Percentiles rank a stretch among this genome's conserved stretches.
Conservation (phyloP, 805 yeast species). For the Cyberlindnera samutprakarnensis region DNA sequence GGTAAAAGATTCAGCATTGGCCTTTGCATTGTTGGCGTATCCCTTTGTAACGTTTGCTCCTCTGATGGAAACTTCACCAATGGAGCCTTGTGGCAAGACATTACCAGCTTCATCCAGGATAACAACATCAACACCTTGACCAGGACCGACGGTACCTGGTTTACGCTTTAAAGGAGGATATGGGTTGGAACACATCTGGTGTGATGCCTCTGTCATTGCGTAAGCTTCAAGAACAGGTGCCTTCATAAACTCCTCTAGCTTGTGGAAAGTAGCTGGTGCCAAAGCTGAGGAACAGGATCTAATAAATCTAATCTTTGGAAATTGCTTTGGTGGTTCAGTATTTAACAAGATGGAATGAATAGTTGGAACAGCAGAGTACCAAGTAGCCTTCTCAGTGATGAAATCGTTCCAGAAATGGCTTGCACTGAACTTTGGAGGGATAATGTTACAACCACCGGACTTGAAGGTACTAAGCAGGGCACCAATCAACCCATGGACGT, state of each 20-base stretch:
- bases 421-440: slow-evolving; percentile 60
- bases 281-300: slow-evolving; percentile 68
- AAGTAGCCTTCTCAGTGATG: slow-evolving; percentile 40
- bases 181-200: slow-evolving; percentile 69
- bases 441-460: slow-evolving; percentile 52
- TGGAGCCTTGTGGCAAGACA: slow-evolving; percentile 38
- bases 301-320: slow-evolving; percentile 55
- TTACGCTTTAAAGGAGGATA: slow-evolving; percentile 60
- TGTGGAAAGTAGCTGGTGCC: slow-evolving; percentile 56
- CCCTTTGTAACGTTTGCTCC: slow-evolving; percentile 69
- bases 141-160: slow-evolving; percentile 70
- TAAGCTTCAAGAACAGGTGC: slow-evolving; percentile 74
- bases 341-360: slow-evolving; percentile 61
- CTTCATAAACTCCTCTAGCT: slow-evolving; percentile 46
- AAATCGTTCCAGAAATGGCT: slow-evolving; percentile 54
- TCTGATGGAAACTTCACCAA: slow-evolving; percentile 63
- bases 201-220: slow-evolving; percentile 80
- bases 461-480: slow-evolving; percentile 55
- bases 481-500: slow-evolving; percentile 68
- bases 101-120: slow-evolving; percentile 46
- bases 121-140: slow-evolving; percentile 59
- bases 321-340: slow-evolving; percentile 37
- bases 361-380: slow-evolving; percentile 78
- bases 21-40: slow-evolving; percentile 63
- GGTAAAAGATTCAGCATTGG: slow-evolving; percentile 62